Conservation (phyloP, 179 eudicot species). For the Gypsophila paniculata region DNA sequence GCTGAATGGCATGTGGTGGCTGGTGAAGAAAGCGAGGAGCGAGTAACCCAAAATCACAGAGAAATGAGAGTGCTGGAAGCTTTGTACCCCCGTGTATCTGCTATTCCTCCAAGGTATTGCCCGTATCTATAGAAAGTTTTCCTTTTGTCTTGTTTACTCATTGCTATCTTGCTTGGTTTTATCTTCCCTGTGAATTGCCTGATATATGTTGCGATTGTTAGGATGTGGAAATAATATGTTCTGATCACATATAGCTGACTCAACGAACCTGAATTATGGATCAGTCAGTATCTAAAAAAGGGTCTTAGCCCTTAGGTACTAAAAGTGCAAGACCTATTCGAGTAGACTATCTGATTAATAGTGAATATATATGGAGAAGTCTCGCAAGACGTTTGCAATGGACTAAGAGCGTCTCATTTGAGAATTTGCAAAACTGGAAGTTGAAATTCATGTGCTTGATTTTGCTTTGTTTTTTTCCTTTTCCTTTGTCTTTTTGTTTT, state of each 20-base stretch:
- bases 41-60: slow-evolving; percentile 35
- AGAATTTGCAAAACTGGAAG: too few species aligned
- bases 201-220: neutral
- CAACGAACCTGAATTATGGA: too few species aligned
- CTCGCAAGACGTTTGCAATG: neutral
- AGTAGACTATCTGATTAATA: neutral
- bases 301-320: neutral
- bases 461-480: too few species aligned
- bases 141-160: neutral
- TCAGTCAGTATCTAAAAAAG: neutral
- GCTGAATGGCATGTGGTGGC: slow-evolving; percentile 46
- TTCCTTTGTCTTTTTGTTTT: neutral
- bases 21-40: slow-evolving; percentile 59
- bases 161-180: neutral
- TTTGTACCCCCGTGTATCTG: slow-evolving; percentile 36
- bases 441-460: too few species aligned
- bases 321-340: neutral
- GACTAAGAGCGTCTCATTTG: neutral
- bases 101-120: slow-evolving; percentile 50
- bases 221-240: neutral
- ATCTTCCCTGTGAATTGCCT: neutral
- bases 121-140: neutral
- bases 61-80: slow-evolving; percentile 40
- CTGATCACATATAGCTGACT: too few species aligned
- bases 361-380: neutral